Percentiles rank a stretch among this genome's conserved stretches.
phyloP scores from a whole-genome alignment of 2,329 filamentous ascomycete species.

The Dothideomycetes sp. region DNA sequence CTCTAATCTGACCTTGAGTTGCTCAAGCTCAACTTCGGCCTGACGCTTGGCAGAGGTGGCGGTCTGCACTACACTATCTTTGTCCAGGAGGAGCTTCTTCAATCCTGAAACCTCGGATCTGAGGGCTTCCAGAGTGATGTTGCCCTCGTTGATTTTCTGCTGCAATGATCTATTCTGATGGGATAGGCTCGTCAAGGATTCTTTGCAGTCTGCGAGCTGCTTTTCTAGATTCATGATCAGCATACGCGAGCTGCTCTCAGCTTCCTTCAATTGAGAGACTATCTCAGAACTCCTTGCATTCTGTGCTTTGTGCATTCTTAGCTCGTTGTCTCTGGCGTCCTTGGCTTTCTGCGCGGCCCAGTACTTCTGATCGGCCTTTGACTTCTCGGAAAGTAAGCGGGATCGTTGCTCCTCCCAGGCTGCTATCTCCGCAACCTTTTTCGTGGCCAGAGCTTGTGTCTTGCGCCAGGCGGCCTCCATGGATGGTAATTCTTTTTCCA shows the following conservation, averaged over 20 bases:
- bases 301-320: slow-evolving; percentile 67
- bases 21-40: slow-evolving; percentile 63
- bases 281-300: slow-evolving; percentile 88
- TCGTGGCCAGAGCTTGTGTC: slow-evolving; percentile 70
- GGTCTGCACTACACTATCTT: slow-evolving; percentile 57
- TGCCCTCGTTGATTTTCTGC: slow-evolving; percentile 57
- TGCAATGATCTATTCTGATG: slow-evolving; percentile 68
- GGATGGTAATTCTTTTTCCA: slow-evolving; percentile 77
- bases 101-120: slow-evolving; percentile 69
- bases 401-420: slow-evolving; percentile 68
- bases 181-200: slow-evolving; percentile 60
- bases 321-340: slow-evolving; percentile 71
- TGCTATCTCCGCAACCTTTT: slow-evolving; percentile 71
- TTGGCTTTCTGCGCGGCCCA: slow-evolving; percentile 93
- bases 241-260: slow-evolving; percentile 65
- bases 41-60: slow-evolving; percentile 52
- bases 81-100: slow-evolving; percentile 60
- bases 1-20: slow-evolving; percentile 64
- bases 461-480: slow-evolving; percentile 89
- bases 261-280: slow-evolving; percentile 83
- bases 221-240: slow-evolving; percentile 81
- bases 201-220: slow-evolving; percentile 72
- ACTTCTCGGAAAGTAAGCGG: slow-evolving; percentile 73
- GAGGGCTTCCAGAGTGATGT: slow-evolving; percentile 58
- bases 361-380: slow-evolving; percentile 90